phyloP scores from a whole-genome alignment of 2,329 filamentous ascomycete genomes.

The Shiraia sp. region DNA sequence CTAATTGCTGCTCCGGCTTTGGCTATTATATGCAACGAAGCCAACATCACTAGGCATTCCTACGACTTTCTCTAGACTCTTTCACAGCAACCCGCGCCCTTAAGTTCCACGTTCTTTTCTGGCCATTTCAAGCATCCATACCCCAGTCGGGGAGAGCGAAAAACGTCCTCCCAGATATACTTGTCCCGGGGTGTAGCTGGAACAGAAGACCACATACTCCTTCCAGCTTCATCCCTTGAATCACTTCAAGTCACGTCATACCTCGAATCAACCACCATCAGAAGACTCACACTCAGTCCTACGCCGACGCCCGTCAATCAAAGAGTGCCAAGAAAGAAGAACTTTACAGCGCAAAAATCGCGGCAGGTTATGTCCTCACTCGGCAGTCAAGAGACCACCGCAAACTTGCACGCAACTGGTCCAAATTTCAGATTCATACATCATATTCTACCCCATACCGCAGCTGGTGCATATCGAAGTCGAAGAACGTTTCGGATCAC shows the following conservation, averaged over 20 bases:
- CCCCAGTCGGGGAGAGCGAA: constrained; percentile 30
- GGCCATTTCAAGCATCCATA: too few species aligned
- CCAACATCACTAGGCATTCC: too few species aligned
- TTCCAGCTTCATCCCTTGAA: constrained; percentile 18
- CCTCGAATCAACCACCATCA: constrained; percentile 18
- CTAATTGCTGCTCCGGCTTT: neutral
- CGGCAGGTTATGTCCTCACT: neutral
- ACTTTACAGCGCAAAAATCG: too few species aligned
- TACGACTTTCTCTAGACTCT: too few species aligned
- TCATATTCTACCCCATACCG: constrained; percentile 26
- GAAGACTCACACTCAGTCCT: constrained; percentile 16
- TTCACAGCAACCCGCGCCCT: too few species aligned
- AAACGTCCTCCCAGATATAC: constrained; percentile 54
- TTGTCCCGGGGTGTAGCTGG: constrained; percentile 51
- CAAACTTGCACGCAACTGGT: constrained; percentile 4
- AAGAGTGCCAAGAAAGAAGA: too few species aligned
- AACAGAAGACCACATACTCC: constrained; percentile 32
- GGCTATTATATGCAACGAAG: neutral
- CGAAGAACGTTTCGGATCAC: constrained; percentile 10
- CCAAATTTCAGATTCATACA: constrained; percentile 12
- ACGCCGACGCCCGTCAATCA: too few species aligned
- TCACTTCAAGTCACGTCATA: constrained; percentile 17
- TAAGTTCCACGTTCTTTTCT: too few species aligned
- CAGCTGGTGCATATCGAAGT: constrained; percentile 6
- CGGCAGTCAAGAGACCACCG: neutral